Evolutionary conservation across 345 rosid genomes (phyloP).

Genomic region (Theobroma cacao): DNA sequence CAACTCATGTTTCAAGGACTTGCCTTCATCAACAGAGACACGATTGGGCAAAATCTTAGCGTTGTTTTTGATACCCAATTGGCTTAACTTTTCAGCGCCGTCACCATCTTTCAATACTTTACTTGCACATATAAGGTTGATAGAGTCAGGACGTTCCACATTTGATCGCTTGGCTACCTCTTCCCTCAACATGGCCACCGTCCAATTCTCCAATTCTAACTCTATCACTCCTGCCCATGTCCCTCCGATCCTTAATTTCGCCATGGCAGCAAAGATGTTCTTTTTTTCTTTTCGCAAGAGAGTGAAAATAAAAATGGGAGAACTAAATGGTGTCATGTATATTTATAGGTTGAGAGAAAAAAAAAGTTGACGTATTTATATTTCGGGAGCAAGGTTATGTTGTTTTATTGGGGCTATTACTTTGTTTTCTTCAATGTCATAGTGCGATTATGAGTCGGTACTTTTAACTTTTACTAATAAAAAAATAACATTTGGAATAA

Average conservation of each 20-base stretch:
- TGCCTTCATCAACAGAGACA: slow-evolving; percentile 60
- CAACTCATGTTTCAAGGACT: slow-evolving; percentile 43
- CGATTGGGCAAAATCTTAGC: slow-evolving; percentile 74
- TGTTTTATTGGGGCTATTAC: no score
- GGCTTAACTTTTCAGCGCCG: slow-evolving; percentile 45
- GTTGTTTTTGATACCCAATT: slow-evolving; percentile 67
- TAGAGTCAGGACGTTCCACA: slow-evolving; percentile 36
- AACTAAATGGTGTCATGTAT: not conserved
- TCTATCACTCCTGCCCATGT: slow-evolving; percentile 78
- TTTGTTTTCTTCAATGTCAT: no score
- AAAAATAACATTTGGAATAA: no score
- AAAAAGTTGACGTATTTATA: not conserved
- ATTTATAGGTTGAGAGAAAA: not conserved
- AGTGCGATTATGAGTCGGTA: no score
- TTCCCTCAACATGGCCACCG: slow-evolving; percentile 65
- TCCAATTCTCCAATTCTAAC: slow-evolving; percentile 77
- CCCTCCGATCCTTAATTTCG: slow-evolving; percentile 86
- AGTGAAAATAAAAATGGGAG: not conserved
- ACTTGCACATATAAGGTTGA: slow-evolving; percentile 79
- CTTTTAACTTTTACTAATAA: no score
- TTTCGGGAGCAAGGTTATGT: not conserved
- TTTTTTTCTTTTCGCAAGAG: not conserved
- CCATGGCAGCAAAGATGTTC: slow-evolving; percentile 31
- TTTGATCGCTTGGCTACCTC: slow-evolving; percentile 74
- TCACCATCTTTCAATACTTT: slow-evolving; percentile 66